phyloP scores from a whole-genome alignment of 1,284 basidiomycete genomes.

The Tausonia pullulans region DNA sequence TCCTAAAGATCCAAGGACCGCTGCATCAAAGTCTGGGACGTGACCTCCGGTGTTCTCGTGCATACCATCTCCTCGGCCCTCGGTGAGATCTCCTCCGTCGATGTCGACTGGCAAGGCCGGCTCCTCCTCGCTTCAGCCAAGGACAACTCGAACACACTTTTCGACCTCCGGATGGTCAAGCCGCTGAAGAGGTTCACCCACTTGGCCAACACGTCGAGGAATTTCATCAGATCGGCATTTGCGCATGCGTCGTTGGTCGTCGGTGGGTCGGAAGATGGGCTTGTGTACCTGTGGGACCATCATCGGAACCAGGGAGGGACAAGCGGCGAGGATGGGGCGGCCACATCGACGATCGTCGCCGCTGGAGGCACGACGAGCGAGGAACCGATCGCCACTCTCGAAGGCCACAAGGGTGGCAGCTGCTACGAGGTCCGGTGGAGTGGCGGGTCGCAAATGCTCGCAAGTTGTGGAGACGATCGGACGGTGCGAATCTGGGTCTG shows the following conservation, averaged over 20 bases:
- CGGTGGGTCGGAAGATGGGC: conserved; percentile 35
- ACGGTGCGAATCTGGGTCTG: conserved; percentile 35
- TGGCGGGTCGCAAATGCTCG: conserved; percentile 30
- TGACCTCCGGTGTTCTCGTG: conserved; percentile 37
- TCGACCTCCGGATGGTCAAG: conserved; percentile 35
- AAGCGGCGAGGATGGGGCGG: conserved; percentile 17
- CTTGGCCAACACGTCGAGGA: conserved; percentile 37
- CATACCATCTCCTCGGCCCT: conserved; percentile 37
- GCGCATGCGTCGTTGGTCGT: conserved; percentile 35
- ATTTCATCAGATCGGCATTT: conserved; percentile 38
- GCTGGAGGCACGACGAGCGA: no score
- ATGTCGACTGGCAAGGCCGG: conserved; percentile 37
- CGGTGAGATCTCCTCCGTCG: conserved; percentile 40
- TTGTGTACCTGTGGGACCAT: conserved; percentile 30
- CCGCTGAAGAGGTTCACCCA: no score
- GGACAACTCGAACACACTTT: conserved; percentile 38
- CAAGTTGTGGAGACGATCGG: conserved; percentile 38
- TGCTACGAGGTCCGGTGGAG: conserved; percentile 39
- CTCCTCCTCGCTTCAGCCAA: conserved; percentile 39
- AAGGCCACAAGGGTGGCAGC: conserved; percentile 27
- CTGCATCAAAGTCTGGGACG: conserved; percentile 40
- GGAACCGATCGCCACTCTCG: conserved; percentile 24
- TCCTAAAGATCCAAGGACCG: conserved; percentile 35
- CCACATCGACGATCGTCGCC: no score
- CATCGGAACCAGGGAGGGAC: not conserved